Base-by-base conservation (phyloP, 2,329 filamentous ascomycete species). In the Fusarium dimerum region DNA sequence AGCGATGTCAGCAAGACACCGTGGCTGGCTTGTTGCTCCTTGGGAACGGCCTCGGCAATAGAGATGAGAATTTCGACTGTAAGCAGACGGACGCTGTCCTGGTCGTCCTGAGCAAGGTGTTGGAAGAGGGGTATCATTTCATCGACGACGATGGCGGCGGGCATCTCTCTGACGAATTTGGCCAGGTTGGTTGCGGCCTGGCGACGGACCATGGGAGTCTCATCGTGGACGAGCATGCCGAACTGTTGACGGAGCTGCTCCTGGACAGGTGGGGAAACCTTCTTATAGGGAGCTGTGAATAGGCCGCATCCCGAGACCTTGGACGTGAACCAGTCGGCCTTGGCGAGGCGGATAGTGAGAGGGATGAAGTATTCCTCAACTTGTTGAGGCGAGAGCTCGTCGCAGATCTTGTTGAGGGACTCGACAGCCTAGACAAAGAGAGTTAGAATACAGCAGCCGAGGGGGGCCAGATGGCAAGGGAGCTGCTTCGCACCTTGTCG, bases 121-220 rank as follows among this genome's bases (percentile, higher is more conserved):
- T 97, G 92, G 78, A 99, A 99, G 63, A 97, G 84, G 70, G 93
- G 91, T 78, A 99, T 97, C 90, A 99, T 97, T 78, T 99, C 94
- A 51, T 96, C 91, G 67, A 99, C 91, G 65, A 97, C 91, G 65
- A 96, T 86, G 52, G 88, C 82, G 43, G 92, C 86, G 42, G 91
- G 86, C 91, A 97, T 96, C 75, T 94, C 91, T 79, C 96, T 96
- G 68, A 97, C 90, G 69, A 99, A 99, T 72, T 96, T 97, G 67
- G 93, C 89, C 66, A 99, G 82, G 76, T 97, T 94, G 74, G 92
- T 97, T 56, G 94, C 94, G 45, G 94, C 89, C 76, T 97, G 92
- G 78, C 94, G 89, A 75, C 94, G 88, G 61, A 99, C 94, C 94
- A 99, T 99, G 43, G 94, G 94, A 40, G 94, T 99, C 73, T 99